These are phyloP conservation scores for Diaporthe ampelina DNA, from an alignment of 2,329 filamentous ascomycete species.

Conservation along the genomic window DNA sequence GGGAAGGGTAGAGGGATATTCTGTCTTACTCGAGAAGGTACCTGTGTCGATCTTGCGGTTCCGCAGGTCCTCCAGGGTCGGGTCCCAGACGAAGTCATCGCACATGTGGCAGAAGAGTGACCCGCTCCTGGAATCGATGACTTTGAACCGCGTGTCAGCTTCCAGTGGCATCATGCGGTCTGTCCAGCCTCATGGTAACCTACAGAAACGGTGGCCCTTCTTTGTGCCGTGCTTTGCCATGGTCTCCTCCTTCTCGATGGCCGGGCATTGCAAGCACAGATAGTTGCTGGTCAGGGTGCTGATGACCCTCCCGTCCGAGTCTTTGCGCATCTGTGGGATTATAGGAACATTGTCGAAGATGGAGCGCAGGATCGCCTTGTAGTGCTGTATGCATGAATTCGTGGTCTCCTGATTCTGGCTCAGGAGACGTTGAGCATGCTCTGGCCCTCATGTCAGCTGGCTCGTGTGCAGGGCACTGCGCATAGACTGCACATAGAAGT, in stretches of 20 bases:
- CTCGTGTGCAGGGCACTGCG: constrained; percentile 27
- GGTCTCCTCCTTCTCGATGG: constrained; percentile 76
- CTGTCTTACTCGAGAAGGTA: constrained; percentile 69
- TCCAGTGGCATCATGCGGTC: neutral
- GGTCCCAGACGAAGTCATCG: constrained; percentile 86
- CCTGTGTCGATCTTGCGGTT: constrained; percentile 78
- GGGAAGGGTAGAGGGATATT: constrained; percentile 44
- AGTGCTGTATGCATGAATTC: constrained; percentile 78
- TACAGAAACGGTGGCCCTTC: constrained; percentile 82
- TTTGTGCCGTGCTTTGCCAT: constrained; percentile 76
- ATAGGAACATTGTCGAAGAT: constrained; percentile 78
- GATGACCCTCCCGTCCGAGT: constrained; percentile 67
- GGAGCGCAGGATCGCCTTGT: constrained; percentile 78
- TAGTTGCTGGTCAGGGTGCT: constrained; percentile 75
- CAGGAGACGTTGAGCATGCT: constrained; percentile 79
- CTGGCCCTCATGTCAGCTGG: constrained; percentile 59
- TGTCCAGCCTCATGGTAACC: constrained; percentile 44
- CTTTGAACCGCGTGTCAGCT: constrained; percentile 59
- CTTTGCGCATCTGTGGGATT: constrained; percentile 75
- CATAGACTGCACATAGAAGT: neutral
- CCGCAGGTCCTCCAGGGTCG: constrained; percentile 81
- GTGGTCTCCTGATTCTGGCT: constrained; percentile 72
- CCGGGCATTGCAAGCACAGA: constrained; percentile 80
- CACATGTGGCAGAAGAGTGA: constrained; percentile 86
- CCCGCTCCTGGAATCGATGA: constrained; percentile 83